Evolutionary conservation across 148 eudicot species (phyloP).

Genomic region (Rhododendron vialii): DNA sequence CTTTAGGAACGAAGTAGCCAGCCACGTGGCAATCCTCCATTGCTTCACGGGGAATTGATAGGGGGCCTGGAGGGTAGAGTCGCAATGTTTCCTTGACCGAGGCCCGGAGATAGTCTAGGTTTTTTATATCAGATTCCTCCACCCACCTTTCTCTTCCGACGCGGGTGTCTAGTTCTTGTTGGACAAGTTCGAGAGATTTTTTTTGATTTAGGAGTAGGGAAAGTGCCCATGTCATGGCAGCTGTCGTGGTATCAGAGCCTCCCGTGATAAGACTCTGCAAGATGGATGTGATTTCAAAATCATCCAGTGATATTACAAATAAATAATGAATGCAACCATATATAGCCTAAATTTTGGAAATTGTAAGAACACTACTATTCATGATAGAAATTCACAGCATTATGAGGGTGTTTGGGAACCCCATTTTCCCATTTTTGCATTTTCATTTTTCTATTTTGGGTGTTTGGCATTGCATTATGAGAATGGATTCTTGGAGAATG

Average conservation of each 20-base stretch:
- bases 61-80: background rate
- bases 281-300: no score
- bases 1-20: background rate
- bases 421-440: no score
- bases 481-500: no score
- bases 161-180: background rate
- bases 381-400: no score
- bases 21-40: background rate
- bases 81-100: background rate
- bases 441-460: no score
- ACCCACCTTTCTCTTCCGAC: background rate
- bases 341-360: no score
- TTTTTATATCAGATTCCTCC: background rate
- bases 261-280: background rate
- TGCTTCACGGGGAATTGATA: background rate
- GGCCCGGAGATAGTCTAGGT: background rate
- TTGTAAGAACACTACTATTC: no score
- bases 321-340: no score
- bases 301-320: no score
- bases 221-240: conserved; percentile 3
- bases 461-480: no score
- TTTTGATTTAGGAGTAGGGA: background rate
- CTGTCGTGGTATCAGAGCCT: background rate
- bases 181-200: background rate
- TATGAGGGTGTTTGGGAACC: no score